Percentiles rank a stretch among this genome's conserved stretches.
phyloP scores from a whole-genome alignment of 2,329 filamentous ascomycete genomes.

The Paraphoma chrysanthemicola region DNA sequence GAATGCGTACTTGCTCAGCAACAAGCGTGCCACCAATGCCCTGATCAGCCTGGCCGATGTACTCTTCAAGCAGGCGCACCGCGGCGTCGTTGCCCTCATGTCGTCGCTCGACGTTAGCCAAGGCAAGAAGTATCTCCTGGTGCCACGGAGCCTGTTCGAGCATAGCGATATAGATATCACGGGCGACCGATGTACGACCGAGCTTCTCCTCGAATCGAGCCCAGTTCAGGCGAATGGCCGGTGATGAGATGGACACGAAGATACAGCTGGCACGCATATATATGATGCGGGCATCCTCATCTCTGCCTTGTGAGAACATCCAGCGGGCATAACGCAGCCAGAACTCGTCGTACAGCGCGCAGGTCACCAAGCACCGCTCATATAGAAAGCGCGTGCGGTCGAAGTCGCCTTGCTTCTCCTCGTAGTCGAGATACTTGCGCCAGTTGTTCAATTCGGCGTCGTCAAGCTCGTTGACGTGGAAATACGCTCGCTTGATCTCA shows the following conservation, averaged over 20 bases:
- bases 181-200: slow-evolving; percentile 77
- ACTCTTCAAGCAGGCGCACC: slow-evolving; percentile 80
- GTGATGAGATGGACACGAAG: slow-evolving; percentile 85
- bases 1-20: slow-evolving; percentile 82
- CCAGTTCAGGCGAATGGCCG: slow-evolving; percentile 85
- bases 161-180: slow-evolving; percentile 84
- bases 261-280: slow-evolving; percentile 86
- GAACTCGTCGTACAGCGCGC: slow-evolving; percentile 95
- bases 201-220: slow-evolving; percentile 93
- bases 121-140: slow-evolving; percentile 84
- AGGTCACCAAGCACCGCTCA: slow-evolving; percentile 90
- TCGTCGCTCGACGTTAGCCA: slow-evolving; percentile 85
- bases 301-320: slow-evolving; percentile 79
- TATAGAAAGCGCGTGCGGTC: slow-evolving; percentile 82
- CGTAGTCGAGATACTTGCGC: slow-evolving; percentile 96
- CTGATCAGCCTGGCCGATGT: slow-evolving; percentile 75
- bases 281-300: slow-evolving; percentile 90
- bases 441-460: slow-evolving; percentile 85
- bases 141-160: slow-evolving; percentile 79
- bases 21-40: slow-evolving; percentile 87
- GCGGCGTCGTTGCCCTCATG: slow-evolving; percentile 84
- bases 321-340: slow-evolving; percentile 97
- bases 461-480: slow-evolving; percentile 93
- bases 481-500: slow-evolving; percentile 94
- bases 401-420: slow-evolving; percentile 83